Base-by-base conservation (phyloP, 257 asterid species). In the Galeopsis tetrahit region DNA sequence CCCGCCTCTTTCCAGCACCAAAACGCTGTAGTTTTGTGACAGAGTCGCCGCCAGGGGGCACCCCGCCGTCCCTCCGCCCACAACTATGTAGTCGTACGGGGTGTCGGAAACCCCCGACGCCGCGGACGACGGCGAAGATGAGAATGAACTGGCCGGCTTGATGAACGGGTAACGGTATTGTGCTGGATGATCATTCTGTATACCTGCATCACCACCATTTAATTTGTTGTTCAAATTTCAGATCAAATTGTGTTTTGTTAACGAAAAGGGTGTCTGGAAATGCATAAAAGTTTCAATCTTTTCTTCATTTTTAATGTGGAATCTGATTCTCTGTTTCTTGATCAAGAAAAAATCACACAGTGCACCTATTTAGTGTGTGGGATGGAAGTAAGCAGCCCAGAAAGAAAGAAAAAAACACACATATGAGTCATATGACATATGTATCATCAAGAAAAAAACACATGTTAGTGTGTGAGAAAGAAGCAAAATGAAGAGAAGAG, bases 1-100 rank as follows among this genome's bases (percentile, higher is more conserved):
- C 32, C 99, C 99, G 0, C 99, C 99, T 75, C 99, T 83, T 63
- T 94, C 99, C 66, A 94, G 82, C 58, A 94, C 35, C 79, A 94
- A 69, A 10, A 94, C 99, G 33, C 79, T 82, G 85, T 55, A 92
- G 78, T 88, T 91, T 63, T 71, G 87, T 1, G 99, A 89, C 52
- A 94, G 84, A 0, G 99, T 94, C 7, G 97, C 78, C 2, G 99
- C 99, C 10, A 94, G 81, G 4, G 98, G 97, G 77, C 99, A 94
- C 0, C 99, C 99, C 15, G 97, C 97, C 49, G 99, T 89, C 46
- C 98, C 99, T 3, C 99, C 99, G 10, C 99, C 99, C 10, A 89
- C 90, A 10, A 91, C 76, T 63, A 94, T 94, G 90, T 94, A 91
- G 57, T 94, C 99, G 71, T 77, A 92, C 0, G 79, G 11, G 34